These are phyloP conservation scores for Amphibolis antarctica DNA, from an alignment of 106 monocot genomes.

Conservation along the genomic window DNA sequence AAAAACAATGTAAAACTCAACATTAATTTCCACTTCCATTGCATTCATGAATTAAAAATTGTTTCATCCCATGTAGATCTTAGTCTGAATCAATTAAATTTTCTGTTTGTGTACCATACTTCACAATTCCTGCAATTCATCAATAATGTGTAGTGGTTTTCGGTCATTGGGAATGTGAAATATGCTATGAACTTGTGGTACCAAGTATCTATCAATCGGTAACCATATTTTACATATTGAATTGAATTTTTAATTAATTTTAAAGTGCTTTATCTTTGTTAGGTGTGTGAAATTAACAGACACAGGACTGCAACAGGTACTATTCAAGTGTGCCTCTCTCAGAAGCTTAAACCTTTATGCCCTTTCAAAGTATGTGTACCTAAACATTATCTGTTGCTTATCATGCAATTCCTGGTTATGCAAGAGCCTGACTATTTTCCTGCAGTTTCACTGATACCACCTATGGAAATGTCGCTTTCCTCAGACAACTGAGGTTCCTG, in stretches of 20 bases:
- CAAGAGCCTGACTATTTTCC: conserved; percentile 4
- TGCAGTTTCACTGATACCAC: conserved; percentile 69
- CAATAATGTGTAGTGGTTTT: no score
- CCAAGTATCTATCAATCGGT: no score
- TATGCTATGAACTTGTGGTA: no score
- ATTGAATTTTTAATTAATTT: neutral
- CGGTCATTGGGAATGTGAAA: no score
- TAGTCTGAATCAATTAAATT: no score
- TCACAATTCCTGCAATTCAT: no score
- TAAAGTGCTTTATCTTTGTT: neutral
- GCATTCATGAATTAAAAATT: no score
- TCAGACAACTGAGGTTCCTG: conserved; percentile 49
- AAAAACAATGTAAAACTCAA: no score
- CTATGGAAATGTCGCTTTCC: conserved; percentile 46
- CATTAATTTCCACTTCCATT: no score
- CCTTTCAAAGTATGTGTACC: conserved; percentile 48
- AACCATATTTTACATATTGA: neutral
- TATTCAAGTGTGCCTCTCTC: conserved; percentile 49
- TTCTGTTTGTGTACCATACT: no score
- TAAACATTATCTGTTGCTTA: neutral
- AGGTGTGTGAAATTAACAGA: conserved; percentile 90
- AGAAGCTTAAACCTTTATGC: conserved; percentile 84
- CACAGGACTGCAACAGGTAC: conserved; percentile 46
- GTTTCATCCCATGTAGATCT: no score
- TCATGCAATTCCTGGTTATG: neutral